These are phyloP conservation scores for Agroathelia rolfsii DNA, from an alignment of 1,284 basidiomycete genomes.

Conservation along the genomic window DNA sequence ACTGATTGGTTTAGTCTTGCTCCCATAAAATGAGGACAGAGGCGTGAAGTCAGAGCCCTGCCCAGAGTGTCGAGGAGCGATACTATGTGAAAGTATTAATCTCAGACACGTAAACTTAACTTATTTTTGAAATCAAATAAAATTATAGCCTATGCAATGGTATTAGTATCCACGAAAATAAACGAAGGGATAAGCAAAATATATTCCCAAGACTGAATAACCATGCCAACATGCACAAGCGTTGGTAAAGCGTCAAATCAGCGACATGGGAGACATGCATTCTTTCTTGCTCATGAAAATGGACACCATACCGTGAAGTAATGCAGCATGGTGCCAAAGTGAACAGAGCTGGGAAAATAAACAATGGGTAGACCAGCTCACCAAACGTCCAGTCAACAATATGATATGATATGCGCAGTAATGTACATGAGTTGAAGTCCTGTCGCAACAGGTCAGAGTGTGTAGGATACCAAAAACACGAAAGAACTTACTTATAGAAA, in stretches of 20 bases:
- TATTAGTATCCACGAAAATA: too few species aligned
- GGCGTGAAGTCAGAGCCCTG: constrained; percentile 59
- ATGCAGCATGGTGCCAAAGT: constrained; percentile 72
- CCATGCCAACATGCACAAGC: too few species aligned
- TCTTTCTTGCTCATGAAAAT: constrained; percentile 73
- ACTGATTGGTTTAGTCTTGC: constrained; percentile 46
- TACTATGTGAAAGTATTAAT: constrained; percentile 1
- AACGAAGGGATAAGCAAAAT: neutral
- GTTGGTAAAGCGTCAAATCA: neutral
- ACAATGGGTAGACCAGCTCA: constrained; percentile 8
- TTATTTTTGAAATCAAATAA: neutral
- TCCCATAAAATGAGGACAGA: constrained; percentile 84
- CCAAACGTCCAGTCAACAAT: constrained; percentile 14
- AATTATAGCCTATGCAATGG: too few species aligned
- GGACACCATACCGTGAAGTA: constrained; percentile 55
- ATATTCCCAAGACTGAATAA: constrained; percentile 1
- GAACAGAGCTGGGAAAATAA: constrained; percentile 34
- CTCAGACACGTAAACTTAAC: constrained; percentile 2
- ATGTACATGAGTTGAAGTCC: constrained; percentile 13
- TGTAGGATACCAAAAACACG: constrained; percentile 11
- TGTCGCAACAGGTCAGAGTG: constrained; percentile 12
- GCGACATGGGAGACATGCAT: constrained; percentile 1
- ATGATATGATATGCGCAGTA: constrained; percentile 18
- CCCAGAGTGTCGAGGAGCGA: constrained; percentile 84
- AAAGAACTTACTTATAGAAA: constrained; percentile 15